These are phyloP conservation scores for Capsella bursapastoris DNA, from an alignment of 345 rosid genomes.

Conservation along the genomic window DNA sequence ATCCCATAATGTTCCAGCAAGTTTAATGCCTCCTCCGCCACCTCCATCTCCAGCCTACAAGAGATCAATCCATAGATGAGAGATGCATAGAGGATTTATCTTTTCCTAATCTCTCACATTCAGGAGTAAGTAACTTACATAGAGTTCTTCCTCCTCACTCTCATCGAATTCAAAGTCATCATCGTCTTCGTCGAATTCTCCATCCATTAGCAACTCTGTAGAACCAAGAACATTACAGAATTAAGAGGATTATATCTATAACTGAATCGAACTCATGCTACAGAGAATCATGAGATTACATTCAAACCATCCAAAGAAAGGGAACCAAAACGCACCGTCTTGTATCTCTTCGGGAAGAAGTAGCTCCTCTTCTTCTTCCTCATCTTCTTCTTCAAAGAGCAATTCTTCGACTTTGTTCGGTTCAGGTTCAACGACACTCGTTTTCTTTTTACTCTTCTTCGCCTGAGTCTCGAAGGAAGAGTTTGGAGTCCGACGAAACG, in stretches of 20 bases:
- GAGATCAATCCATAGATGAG: not conserved
- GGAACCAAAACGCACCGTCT: slow-evolving; percentile 49
- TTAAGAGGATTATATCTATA: not conserved
- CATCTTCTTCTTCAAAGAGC: slow-evolving; percentile 39
- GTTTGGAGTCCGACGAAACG: slow-evolving; percentile 37
- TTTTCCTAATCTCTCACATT: not conserved
- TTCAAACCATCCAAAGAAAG: not conserved
- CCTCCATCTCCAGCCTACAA: slow-evolving; percentile 82
- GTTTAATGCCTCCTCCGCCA: slow-evolving; percentile 83
- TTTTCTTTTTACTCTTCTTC: slow-evolving; percentile 50
- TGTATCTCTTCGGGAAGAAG: slow-evolving; percentile 58
- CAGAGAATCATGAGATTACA: not conserved
- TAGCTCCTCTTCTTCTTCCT: slow-evolving; percentile 59
- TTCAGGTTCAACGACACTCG: slow-evolving; percentile 48
- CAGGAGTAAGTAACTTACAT: slow-evolving; percentile 53
- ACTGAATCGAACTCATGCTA: not conserved
- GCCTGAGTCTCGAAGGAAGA: slow-evolving; percentile 45
- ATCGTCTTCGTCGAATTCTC: slow-evolving; percentile 45
- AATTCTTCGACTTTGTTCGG: slow-evolving; percentile 49
- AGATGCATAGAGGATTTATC: not conserved
- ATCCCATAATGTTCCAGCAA: slow-evolving; percentile 90
- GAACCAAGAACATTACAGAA: slow-evolving; percentile 15
- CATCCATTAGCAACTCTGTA: slow-evolving; percentile 51
- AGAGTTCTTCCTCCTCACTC: slow-evolving; percentile 57
- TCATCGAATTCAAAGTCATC: slow-evolving; percentile 44